Conservation (phyloP, 139 green algal species). For the Chlamydomonas asymmetrica region DNA sequence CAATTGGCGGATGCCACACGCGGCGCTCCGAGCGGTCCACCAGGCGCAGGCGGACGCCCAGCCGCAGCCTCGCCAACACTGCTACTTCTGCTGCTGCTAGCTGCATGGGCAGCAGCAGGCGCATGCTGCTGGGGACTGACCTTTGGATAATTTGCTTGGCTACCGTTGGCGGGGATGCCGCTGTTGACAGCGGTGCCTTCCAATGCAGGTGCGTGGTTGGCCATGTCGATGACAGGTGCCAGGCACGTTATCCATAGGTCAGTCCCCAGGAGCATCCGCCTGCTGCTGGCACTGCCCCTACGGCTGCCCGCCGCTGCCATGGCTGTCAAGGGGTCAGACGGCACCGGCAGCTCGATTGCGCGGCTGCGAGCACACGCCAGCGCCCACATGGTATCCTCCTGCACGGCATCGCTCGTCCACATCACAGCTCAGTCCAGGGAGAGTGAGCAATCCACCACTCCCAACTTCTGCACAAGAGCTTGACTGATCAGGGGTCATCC, state of each 20-base stretch:
- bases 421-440: too few species aligned
- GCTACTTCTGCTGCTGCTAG: background rate
- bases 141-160: background rate
- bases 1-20: background rate
- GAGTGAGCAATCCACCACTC: too few species aligned
- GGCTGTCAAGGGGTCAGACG: background rate
- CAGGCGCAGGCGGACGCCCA: background rate
- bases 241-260: background rate
- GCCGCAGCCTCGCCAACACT: background rate
- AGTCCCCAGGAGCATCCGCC: background rate
- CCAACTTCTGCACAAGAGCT: background rate
- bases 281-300: background rate
- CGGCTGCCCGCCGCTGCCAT: background rate
- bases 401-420: too few species aligned
- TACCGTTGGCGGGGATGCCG: constrained; percentile 14
- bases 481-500: background rate
- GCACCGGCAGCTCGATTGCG: constrained; percentile 5
- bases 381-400: too few species aligned
- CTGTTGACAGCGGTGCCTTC: constrained; percentile 10
- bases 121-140: background rate
- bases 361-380: constrained; percentile 11
- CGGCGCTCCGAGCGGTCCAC: background rate
- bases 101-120: background rate
- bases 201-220: constrained; percentile 23
- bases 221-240: constrained; percentile 17